Conservation (phyloP, 2,329 filamentous ascomycete species). For the Rhynchosporium graminicola region DNA sequence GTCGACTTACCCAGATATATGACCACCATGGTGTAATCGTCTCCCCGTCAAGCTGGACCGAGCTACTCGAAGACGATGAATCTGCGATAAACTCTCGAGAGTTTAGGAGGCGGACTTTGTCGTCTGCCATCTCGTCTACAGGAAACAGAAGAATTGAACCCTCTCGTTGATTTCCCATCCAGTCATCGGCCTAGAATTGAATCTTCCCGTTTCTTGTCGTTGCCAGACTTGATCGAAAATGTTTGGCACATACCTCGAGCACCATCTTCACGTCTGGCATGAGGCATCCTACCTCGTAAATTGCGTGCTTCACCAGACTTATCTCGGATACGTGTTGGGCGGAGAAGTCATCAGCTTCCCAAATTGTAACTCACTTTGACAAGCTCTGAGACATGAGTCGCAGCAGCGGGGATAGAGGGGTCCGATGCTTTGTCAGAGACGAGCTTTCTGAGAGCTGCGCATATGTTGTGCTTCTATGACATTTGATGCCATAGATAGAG, state of each 20-base stretch:
- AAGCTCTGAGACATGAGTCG: background rate
- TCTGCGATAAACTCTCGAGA: background rate
- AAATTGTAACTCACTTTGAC: background rate
- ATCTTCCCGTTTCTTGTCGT: background rate
- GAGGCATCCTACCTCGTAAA: background rate
- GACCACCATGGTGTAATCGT: slow-evolving; percentile 35
- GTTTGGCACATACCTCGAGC: background rate
- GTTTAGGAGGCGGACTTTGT: background rate
- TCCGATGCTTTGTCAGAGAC: slow-evolving; percentile 3
- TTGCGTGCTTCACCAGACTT: background rate
- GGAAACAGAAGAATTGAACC: background rate
- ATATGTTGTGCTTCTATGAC: slow-evolving; percentile 23
- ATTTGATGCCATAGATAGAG: slow-evolving; percentile 24
- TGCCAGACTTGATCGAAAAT: background rate
- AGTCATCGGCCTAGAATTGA: background rate
- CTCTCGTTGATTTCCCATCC: background rate
- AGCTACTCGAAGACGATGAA: slow-evolving; percentile 22
- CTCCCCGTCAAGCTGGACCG: slow-evolving; percentile 4
- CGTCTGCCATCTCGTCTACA: background rate
- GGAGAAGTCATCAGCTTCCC: slow-evolving; percentile 3
- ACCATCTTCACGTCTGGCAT: background rate
- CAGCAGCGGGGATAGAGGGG: background rate
- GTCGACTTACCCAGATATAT: slow-evolving; percentile 32
- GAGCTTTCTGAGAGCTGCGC: background rate
- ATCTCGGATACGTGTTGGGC: background rate